Base-by-base conservation (phyloP, 352 stramenopile genomes). In the Phytophthora pinifolia region DNA sequence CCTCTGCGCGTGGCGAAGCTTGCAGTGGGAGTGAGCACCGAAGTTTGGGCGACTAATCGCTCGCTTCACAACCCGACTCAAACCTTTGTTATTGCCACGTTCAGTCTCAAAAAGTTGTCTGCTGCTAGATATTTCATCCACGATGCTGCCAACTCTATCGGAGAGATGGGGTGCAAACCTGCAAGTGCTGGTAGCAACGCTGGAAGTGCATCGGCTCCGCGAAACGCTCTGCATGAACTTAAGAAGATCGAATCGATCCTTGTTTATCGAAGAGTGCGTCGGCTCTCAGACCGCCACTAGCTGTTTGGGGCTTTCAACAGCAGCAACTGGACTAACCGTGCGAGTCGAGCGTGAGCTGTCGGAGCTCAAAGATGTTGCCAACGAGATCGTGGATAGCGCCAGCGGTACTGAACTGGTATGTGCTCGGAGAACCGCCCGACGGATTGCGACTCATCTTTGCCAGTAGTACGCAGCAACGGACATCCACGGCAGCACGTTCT, bases 81-180 rank as follows among this genome's bases (percentile, higher is more conserved):
- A 22, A 22, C 3, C 20, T 22, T 22, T 3, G 20, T 22, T 22
- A 22, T 22, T 22, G 20, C 20, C 20, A 30, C 29, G 29, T 39
- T 48, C 56, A 59, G 12, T 13, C 20, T 42, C 25, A 45, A 44
- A 2, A n/a, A 47, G 6, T 2, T 3, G 6, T 22, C 20, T 22
- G 20, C 20, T 22, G 20, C 20, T 22, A 3, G 20, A 22, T 22
- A 22, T 4, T 34, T 14, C 39, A 35, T 13, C 9, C 17, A 41
- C 10, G 3, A 62, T 66, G 58, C 45, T 66, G 18, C 45, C 51
- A 25, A 62, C 41, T 43, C 51, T 62, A 3, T 56, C 58, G 22
- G 32, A 44, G n/a, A 38, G 9, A 7, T 66, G 51, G 58, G 51
- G 51, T 27, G 50, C 49, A 9, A 61, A 22, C 9, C 57, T 65